Percentiles rank a stretch among this genome's conserved stretches.
Conservation (phyloP, 2,329 filamentous ascomycete species). For the Botrytis galanthina region DNA sequence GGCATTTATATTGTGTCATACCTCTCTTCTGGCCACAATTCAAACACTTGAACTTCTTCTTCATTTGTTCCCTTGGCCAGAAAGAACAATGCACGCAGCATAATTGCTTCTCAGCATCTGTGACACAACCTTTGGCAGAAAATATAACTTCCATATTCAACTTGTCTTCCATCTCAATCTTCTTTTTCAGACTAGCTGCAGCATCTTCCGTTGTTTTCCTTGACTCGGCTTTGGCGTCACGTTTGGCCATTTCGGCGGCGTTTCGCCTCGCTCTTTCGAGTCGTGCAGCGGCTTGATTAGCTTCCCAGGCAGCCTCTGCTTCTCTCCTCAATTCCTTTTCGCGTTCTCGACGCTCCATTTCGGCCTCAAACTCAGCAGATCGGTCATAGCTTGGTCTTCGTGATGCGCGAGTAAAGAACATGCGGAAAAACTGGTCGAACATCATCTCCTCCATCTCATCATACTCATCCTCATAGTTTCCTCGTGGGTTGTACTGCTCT, state of each 20-base stretch:
- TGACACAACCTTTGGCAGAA: constrained; percentile 14
- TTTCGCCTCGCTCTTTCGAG: background rate
- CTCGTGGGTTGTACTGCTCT: background rate
- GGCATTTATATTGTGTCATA: constrained; percentile 25
- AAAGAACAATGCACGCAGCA: constrained; percentile 26
- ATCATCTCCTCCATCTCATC: background rate
- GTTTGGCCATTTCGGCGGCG: background rate
- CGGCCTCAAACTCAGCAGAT: background rate
- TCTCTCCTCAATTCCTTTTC: background rate
- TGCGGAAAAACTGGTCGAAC: background rate
- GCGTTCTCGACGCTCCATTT: background rate
- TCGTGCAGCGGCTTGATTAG: background rate
- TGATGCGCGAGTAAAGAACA: background rate
- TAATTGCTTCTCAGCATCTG: constrained; percentile 23
- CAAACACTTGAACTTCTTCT: constrained; percentile 28
- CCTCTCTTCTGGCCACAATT: constrained; percentile 26
- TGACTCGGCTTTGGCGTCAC: background rate
- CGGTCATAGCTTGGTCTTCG: background rate
- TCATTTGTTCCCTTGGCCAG: constrained; percentile 26
- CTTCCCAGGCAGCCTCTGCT: background rate
- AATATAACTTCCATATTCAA: constrained; percentile 20
- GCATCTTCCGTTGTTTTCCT: background rate
- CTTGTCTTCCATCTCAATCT: constrained; percentile 4
- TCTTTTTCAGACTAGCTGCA: background rate
- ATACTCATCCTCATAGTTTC: background rate